phyloP scores from a whole-genome alignment of 169 alveolate species.

The Cryptosporidium felis region DNA sequence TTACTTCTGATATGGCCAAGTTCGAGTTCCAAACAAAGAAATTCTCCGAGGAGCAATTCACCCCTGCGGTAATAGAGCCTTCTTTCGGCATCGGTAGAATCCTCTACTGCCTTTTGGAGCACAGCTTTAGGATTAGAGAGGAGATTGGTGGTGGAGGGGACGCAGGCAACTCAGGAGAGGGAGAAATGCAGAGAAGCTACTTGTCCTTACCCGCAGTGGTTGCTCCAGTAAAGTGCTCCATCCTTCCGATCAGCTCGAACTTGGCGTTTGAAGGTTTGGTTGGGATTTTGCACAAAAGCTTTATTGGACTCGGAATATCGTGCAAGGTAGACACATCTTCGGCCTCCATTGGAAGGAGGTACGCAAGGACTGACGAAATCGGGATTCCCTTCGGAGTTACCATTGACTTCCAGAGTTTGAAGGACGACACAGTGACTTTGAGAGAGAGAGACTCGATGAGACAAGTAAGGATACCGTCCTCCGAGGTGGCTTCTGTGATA shows the following conservation, averaged over 20 bases:
- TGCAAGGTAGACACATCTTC: slow-evolving; percentile 92
- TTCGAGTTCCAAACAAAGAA: slow-evolving; percentile 87
- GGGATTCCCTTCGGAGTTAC: slow-evolving; percentile 98
- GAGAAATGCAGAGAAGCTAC: slow-evolving; percentile 85
- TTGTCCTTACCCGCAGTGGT: slow-evolving; percentile 91
- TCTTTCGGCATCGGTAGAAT: slow-evolving; percentile 97
- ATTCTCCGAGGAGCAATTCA: slow-evolving; percentile 90
- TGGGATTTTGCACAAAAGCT: slow-evolving; percentile 71
- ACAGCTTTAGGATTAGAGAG: slow-evolving; percentile 90
- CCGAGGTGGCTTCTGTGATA: slow-evolving; percentile 74
- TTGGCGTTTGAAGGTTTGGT: slow-evolving; percentile 79
- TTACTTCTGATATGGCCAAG: slow-evolving; percentile 81
- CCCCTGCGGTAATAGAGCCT: slow-evolving; percentile 97
- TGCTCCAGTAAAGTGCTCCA: slow-evolving; percentile 95
- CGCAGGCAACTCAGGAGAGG: background rate
- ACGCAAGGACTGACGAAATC: slow-evolving; percentile 97
- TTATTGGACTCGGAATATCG: slow-evolving; percentile 81
- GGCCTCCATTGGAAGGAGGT: slow-evolving; percentile 93
- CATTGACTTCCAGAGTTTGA: slow-evolving; percentile 92
- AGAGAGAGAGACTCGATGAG: slow-evolving; percentile 94
- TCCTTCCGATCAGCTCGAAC: slow-evolving; percentile 91
- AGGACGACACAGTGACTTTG: slow-evolving; percentile 93
- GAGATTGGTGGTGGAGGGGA: background rate
- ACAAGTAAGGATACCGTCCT: slow-evolving; percentile 89
- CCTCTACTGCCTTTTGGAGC: slow-evolving; percentile 93